Base-by-base conservation (phyloP, 2,329 filamentous ascomycete species). In the Xylariaceae sp. region DNA sequence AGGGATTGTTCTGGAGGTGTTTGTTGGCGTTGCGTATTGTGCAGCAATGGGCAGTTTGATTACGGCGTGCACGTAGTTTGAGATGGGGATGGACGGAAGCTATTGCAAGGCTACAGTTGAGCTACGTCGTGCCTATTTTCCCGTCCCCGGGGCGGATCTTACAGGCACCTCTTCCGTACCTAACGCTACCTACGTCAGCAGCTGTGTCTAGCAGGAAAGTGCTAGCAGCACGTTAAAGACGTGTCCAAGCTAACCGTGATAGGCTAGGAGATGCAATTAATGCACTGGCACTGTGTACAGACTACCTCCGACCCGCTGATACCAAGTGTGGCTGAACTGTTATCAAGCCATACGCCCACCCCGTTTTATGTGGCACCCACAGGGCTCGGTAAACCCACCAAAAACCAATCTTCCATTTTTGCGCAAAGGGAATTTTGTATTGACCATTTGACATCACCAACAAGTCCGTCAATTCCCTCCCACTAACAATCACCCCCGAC, bases 331-430 rank as follows among this genome's bases (percentile, higher is more conserved):
- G 56, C 58, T 60, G 46, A 44, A 47, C 37, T 11, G 35, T 30
- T 43, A 11, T 44, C 32, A 52, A 56, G 58, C 58, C 58, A 60
- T 56, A 51, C 11, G 5, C 42, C 42, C 8, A n/a, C 46, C 40
- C 58, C 45, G 44, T 50, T 59, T 57, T 58, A 58, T 65, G 64
- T 64, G 64, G 53, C 59, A 61, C 58, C 56, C 59, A 61, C 65
- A 67, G 65, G 65, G 65, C 62, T 67, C 65, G 65, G 64, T 64
- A 65, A 68, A 66, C 64, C 64, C 64, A 65, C 66, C 65, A 66
- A 66, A 63, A 66, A 62, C 65, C 53, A 19, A 67, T 64, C 65
- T 59, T 57, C 49, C 57, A 59, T 67, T 67, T 67, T 67, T 63
- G 59, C 64, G 62, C 64, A 62, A 62, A 57, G 63, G 61, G 63